Conservation (phyloP, 2,329 filamentous ascomycete genomes). For the Harringtonia lauricola region DNA sequence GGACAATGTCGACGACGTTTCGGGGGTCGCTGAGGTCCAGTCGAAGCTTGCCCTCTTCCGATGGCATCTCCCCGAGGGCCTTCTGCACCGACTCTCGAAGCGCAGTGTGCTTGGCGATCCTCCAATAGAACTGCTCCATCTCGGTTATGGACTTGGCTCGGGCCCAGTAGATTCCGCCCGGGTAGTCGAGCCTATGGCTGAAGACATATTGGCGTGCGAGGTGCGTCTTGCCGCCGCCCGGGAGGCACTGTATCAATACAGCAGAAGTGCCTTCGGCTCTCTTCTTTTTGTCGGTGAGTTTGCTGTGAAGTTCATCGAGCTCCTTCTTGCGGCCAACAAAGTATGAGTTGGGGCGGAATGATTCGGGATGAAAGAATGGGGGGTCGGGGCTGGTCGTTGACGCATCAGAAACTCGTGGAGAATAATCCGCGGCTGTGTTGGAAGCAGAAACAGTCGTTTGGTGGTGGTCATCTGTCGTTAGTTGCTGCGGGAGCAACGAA, state of each 20-base stretch:
- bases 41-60: background rate
- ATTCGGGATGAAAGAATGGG: slow-evolving; percentile 36
- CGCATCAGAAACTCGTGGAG: background rate
- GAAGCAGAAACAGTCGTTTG: slow-evolving; percentile 5
- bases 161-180: slow-evolving; percentile 61
- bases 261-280: slow-evolving; percentile 48
- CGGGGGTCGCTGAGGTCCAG: slow-evolving; percentile 23
- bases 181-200: slow-evolving; percentile 44
- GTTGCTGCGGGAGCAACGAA: background rate
- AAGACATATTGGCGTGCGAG: slow-evolving; percentile 58
- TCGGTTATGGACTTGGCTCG: slow-evolving; percentile 49
- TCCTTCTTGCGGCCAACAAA: slow-evolving; percentile 51
- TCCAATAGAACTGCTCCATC: slow-evolving; percentile 51
- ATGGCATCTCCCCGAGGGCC: slow-evolving; percentile 20
- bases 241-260: slow-evolving; percentile 52
- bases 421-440: background rate
- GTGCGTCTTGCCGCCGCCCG: slow-evolving; percentile 59
- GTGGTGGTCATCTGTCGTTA: background rate
- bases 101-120: slow-evolving; percentile 48
- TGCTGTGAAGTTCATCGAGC: slow-evolving; percentile 44
- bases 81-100: slow-evolving; percentile 27
- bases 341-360: slow-evolving; percentile 50
- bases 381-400: slow-evolving; percentile 9
- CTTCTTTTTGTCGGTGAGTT: slow-evolving; percentile 45
- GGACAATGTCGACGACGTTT: slow-evolving; percentile 45